Evolutionary conservation across 345 rosid species (phyloP).

Genomic region (Eucalyptus guilfoylei): DNA sequence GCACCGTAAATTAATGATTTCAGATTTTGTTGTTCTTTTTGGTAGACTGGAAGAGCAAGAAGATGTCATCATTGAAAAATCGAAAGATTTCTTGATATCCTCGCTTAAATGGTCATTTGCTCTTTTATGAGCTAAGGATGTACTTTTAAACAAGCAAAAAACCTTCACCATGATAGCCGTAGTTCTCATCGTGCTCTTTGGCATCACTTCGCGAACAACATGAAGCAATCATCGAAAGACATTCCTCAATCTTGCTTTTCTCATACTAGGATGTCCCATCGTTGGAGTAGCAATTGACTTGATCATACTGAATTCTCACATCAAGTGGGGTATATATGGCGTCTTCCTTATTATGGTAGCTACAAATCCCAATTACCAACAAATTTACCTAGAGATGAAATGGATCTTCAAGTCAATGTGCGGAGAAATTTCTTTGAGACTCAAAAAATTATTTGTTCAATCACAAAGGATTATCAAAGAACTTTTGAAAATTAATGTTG

Average conservation of each 20-base stretch:
- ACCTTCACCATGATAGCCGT: fast-evolving
- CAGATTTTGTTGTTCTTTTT: background rate
- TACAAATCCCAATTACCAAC: background rate
- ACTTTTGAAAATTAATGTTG: background rate
- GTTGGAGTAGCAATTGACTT: background rate
- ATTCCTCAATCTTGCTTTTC: background rate
- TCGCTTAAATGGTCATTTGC: background rate
- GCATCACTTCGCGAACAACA: background rate
- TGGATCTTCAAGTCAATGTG: background rate
- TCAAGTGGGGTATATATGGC: background rate
- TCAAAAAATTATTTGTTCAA: background rate
- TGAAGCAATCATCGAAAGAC: background rate
- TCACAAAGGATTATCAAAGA: background rate
- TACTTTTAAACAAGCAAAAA: background rate
- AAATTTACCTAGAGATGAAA: background rate
- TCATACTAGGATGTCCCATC: background rate
- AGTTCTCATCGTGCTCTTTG: background rate
- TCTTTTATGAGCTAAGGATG: background rate
- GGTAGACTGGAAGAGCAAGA: background rate
- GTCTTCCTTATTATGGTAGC: background rate
- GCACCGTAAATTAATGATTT: background rate
- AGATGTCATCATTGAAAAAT: background rate
- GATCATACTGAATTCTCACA: background rate
- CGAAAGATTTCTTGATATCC: background rate
- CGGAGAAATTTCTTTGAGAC: background rate